Base-by-base conservation (phyloP, 1,284 basidiomycete genomes). In the Gastroboletus turbinatus region DNA sequence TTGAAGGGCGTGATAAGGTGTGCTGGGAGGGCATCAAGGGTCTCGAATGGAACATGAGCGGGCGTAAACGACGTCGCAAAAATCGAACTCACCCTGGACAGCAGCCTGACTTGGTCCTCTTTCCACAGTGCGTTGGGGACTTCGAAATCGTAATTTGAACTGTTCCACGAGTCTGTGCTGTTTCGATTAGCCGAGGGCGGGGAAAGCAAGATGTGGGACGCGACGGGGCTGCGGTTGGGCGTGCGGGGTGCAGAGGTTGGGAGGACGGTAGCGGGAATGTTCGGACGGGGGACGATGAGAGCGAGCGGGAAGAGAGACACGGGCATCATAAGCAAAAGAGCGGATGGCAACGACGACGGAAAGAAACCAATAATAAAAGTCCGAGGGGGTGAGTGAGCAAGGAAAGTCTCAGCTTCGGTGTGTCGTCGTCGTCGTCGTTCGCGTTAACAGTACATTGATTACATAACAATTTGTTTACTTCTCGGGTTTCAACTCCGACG, bases 1-100 rank as follows among this genome's bases (percentile, higher is more conserved):
- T 86, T 85, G 77, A 89, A 92, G 52, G 90, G 90, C 16, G 89
- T 92, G 67, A 90, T 77, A 25, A 92, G 79, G 65, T 92, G 88
- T 14, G 85, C 76, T n/a, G 90, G 90, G 58, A 92, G 82, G 43
- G 87, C 87, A 67, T 92, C 90, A 21, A 92, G 78, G 21, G 90
- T 90, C 90, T 63, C 5, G 29, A 25, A 46, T 4, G 14, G 13
- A 10, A 35, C 0, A 38, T 66, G 51, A 68, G 57, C 33, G 17
- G 3, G 48, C n/a, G 19, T 27, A 35, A 53, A 47, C 36, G 53
- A 48, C 11, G 52, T 55, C 46, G 50, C 53, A 52, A 27, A 8
- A 6, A 30, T 0, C 40, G 19, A 11, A 76, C 84, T 57, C 63
- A 90, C 89, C 68, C 88, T 79, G 54, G 79, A 75, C 46, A 92